Percentiles rank a stretch among this genome's conserved stretches.
These are phyloP conservation scores for Dothistroma septosporum DNA, from an alignment of 2,329 filamentous ascomycete species.

Conservation along the genomic window DNA sequence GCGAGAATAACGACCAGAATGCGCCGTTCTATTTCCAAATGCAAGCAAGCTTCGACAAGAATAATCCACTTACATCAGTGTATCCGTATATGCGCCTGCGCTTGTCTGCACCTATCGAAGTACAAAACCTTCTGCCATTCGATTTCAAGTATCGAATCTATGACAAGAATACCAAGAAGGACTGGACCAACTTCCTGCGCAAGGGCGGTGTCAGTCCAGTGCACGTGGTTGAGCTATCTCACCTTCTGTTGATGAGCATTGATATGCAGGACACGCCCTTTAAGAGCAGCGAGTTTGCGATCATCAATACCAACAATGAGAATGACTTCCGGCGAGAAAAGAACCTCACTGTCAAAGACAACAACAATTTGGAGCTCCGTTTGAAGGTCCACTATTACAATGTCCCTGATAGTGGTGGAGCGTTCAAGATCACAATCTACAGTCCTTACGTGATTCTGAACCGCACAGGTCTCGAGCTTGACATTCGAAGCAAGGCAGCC, in stretches of 20 bases:
- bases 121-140: slow-evolving; percentile 91
- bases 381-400: slow-evolving; percentile 86
- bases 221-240: slow-evolving; percentile 92
- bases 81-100: slow-evolving; percentile 96
- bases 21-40: slow-evolving; percentile 95
- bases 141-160: slow-evolving; percentile 99
- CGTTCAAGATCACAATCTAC: slow-evolving; percentile 93
- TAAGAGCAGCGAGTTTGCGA: slow-evolving; percentile 92
- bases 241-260: slow-evolving; percentile 84
- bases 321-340: slow-evolving; percentile 86
- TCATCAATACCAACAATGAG: slow-evolving; percentile 85
- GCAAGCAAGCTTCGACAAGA: slow-evolving; percentile 77
- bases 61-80: slow-evolving; percentile 74
- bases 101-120: slow-evolving; percentile 83
- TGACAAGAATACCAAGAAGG: slow-evolving; percentile 96
- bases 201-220: slow-evolving; percentile 97
- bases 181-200: slow-evolving; percentile 96
- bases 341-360: slow-evolving; percentile 75
- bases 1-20: slow-evolving; percentile 70
- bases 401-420: slow-evolving; percentile 86
- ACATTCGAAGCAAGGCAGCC: slow-evolving; percentile 74
- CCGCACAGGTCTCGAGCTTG: slow-evolving; percentile 85
- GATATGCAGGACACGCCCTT: slow-evolving; percentile 96
- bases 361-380: slow-evolving; percentile 71
- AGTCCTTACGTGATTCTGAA: slow-evolving; percentile 94